Base-by-base conservation (phyloP, 345 rosid genomes). In the Linum trigynum region DNA sequence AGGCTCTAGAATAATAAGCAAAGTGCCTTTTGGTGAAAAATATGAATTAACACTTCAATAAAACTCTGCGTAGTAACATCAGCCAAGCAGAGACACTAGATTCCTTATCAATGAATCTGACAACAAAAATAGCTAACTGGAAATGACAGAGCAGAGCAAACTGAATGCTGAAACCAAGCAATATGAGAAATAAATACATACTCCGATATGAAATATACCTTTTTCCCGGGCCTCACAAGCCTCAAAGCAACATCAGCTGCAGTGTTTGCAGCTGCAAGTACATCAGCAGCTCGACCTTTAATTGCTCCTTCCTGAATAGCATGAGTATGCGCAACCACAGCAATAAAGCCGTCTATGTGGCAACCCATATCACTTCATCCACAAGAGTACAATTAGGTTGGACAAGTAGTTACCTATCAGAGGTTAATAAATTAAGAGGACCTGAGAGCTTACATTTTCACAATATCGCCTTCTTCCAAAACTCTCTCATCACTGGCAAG, bases 211-310 rank as follows among this genome's bases (percentile, higher is more conserved):
- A n/a, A 43, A 69, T 53, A 63, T 79, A 95, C 99, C 86, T 87
- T 95, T 78, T 86, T 91, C 38, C 96, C 99, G 1, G 99, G 99
- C 73, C 92, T 87, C 6, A 95, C 96, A 48, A 95, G 96, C 84
- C 97, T 89, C 78, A 95, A 74, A 65, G 97, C 97, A 80, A 91
- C 99, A 83, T 95, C 97, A 67, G 97, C 96, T 8, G 97, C 96
- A 4, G 97, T 88, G 65, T 89, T 88, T 0, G 92, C 95, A 0
- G 99, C 99, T 38, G 91, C 87, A 74, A 95, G 79, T 68, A 87
- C 96, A 80, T 95, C 96, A 75, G 96, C 96, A 67, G 85, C 79
- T 69, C 87, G 86, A 42, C 95, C 95, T 5, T 55, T 84, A 39
- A 91, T 64, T 1, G 90, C 82, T 1, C 95, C 96, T 38, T 73